Percentiles rank a stretch among this genome's conserved stretches.
Conservation (phyloP, 176 grass and related monocot genomes). For the Eragrostis curvula region DNA sequence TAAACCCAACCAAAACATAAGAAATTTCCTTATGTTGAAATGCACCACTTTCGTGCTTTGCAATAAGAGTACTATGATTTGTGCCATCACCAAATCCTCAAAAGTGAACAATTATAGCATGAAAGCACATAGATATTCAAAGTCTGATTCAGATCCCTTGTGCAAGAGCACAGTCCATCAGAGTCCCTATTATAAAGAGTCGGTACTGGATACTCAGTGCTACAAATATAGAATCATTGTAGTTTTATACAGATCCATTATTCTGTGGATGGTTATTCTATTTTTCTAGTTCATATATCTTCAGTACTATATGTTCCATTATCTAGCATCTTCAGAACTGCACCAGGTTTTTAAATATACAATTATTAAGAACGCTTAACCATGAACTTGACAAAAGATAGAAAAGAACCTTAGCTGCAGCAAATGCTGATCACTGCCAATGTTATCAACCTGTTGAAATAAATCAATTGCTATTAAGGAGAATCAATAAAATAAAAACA, state of each 20-base stretch:
- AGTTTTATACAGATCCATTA: slow-evolving; percentile 21
- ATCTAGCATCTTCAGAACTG: neutral
- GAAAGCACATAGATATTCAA: neutral
- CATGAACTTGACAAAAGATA: slow-evolving; percentile 28
- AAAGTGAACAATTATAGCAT: neutral
- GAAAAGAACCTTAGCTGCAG: slow-evolving; percentile 78
- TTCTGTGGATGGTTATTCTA: slow-evolving; percentile 14
- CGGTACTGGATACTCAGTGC: neutral
- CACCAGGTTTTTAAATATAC: neutral
- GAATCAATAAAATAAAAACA: slow-evolving; percentile 22
- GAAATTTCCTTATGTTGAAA: slow-evolving; percentile 1
- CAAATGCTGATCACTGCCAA: slow-evolving; percentile 79
- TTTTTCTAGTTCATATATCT: slow-evolving; percentile 11
- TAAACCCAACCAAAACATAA: neutral
- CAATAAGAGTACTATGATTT: neutral
- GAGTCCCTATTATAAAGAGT: slow-evolving; percentile 4
- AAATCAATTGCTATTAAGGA: slow-evolving; percentile 30
- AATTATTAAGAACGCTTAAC: slow-evolving; percentile 6
- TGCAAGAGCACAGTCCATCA: neutral
- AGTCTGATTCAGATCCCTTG: slow-evolving; percentile 29
- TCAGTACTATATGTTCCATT: neutral
- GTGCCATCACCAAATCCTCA: neutral
- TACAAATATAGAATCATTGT: slow-evolving; percentile 1
- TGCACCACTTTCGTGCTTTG: neutral
- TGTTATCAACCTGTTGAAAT: slow-evolving; percentile 64